Conservation (phyloP, 2,329 filamentous ascomycete species). For the Hymenoscyphus fraxineus region DNA sequence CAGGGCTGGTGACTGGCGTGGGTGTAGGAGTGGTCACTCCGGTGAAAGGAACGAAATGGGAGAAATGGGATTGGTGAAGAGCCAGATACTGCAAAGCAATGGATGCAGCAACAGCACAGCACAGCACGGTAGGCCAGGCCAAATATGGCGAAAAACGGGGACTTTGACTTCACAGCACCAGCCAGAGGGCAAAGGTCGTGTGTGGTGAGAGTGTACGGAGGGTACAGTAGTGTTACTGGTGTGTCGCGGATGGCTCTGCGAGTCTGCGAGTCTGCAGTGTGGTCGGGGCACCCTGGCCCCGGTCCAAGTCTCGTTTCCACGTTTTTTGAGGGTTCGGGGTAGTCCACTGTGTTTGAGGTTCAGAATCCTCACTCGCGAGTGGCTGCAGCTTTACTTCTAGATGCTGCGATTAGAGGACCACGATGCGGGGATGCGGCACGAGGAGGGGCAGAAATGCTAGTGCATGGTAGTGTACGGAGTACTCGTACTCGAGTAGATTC, state of each 20-base stretch:
- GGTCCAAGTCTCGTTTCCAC: slow-evolving; percentile 1
- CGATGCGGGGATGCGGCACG: not conserved
- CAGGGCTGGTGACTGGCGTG: not conserved
- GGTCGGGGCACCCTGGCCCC: not conserved
- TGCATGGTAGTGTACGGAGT: not conserved
- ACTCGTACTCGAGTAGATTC: no score
- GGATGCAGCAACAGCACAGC: not conserved
- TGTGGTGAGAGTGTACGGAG: no score
- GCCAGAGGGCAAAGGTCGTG: no score
- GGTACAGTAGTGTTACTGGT: no score
- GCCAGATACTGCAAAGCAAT: not conserved
- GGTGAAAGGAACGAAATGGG: slow-evolving; percentile 1
- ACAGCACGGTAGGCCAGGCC: not conserved
- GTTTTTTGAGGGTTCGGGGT: slow-evolving; percentile 1
- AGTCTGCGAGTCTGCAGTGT: no score
- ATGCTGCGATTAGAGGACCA: not conserved
- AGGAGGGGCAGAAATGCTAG: not conserved
- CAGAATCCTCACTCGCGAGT: not conserved
- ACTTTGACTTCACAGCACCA: no score
- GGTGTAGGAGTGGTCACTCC: no score
- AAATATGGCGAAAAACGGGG: not conserved
- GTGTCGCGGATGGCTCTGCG: not conserved
- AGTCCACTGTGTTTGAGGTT: not conserved
- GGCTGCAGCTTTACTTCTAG: not conserved
- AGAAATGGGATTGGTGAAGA: not conserved